Base-by-base conservation (phyloP, 2,329 filamentous ascomycete species). In the Aspergillus udagawae region DNA sequence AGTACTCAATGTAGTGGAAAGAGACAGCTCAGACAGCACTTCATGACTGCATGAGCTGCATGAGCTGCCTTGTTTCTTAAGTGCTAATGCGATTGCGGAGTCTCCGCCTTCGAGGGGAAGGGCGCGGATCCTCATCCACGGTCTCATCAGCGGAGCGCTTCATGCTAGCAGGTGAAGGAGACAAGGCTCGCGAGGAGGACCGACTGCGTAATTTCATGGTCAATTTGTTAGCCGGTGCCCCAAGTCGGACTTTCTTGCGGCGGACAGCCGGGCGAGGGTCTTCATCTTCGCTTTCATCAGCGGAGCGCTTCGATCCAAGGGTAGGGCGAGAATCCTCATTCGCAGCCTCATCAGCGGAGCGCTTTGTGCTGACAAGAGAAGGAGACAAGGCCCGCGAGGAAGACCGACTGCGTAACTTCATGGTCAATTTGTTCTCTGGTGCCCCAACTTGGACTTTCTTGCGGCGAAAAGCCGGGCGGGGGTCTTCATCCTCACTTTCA, bases 191-290 rank as follows among this genome's bases (percentile, higher is more conserved):
- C 1, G 75, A 77, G 3, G 72, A 73, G 6, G 70, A 61, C 29
- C 70, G 70, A 9, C 75, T 57, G 21, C 64, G 67, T 1, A 70
- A 64, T 52, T 73, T 72, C 62, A 74, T 63, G 23, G 64, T 62
- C 17, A 68, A 79, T 77, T 60, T 79, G 77, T 51, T 80, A 78
- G 58, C 85, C 82, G 23, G 77, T 77, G 28, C 73, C 74, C 44
- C 79, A 78, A 62, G 82, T 79, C 44, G n/a, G 44, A 14, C 12
- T 25, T 14, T 47, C 44, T 47, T 27, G 20, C 69, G 70, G 29
- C 70, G 67, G 12, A 62, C 59, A 12, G 68, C 65, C 3, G 68
- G 66, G 7, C 65, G 70, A 44, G 66, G 63, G 9, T 68, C 67
- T 47, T 47, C 44, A 3, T 47, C 44, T 7, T 47, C 44, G 44